These are phyloP conservation scores for Backusella tuberculispora DNA, from an alignment of 192 early-diverging fungal genomes.

Conservation along the genomic window DNA sequence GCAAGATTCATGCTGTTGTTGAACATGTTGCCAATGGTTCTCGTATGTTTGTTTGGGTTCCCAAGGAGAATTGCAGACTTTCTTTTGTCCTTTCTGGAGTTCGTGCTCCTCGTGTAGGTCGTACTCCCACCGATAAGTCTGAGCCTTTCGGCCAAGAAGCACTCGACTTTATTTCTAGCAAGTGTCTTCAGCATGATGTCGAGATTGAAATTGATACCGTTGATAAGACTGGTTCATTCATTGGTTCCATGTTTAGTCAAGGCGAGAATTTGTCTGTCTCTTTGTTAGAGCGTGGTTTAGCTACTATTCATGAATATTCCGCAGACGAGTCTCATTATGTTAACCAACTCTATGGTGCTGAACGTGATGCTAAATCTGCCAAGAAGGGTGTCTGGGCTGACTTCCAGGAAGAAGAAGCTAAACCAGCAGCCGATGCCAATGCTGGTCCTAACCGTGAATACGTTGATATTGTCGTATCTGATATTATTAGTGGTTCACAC, in stretches of 20 bases:
- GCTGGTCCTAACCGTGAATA: constrained; percentile 70
- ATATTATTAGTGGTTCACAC: constrained; percentile 59
- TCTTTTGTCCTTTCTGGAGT: constrained; percentile 87
- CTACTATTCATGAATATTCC: constrained; percentile 82
- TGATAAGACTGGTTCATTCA: constrained; percentile 93
- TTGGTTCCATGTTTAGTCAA: constrained; percentile 81
- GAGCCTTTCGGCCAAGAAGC: constrained; percentile 92
- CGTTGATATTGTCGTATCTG: constrained; percentile 73
- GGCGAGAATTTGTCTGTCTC: constrained; percentile 75
- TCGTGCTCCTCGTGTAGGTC: constrained; percentile 81
- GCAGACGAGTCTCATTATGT: constrained; percentile 80
- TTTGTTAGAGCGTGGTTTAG: constrained; percentile 81
- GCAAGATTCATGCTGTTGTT: constrained; percentile 78
- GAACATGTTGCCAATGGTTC: constrained; percentile 86
- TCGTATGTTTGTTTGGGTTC: constrained; percentile 83
- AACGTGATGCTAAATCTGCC: constrained; percentile 71
- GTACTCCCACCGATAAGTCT: constrained; percentile 64
- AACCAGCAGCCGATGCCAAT: constrained; percentile 38
- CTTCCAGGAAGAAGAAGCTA: constrained; percentile 52
- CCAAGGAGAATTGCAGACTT: constrained; percentile 82
- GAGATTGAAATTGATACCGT: constrained; percentile 86
- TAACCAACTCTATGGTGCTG: constrained; percentile 74
- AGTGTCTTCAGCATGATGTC: constrained; percentile 88
- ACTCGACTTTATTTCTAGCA: constrained; percentile 62
- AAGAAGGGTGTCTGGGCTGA: constrained; percentile 75